Evolutionary conservation across 371 early-diverging fungal genomes (phyloP).

Genomic region (Mortierella sp.): DNA sequence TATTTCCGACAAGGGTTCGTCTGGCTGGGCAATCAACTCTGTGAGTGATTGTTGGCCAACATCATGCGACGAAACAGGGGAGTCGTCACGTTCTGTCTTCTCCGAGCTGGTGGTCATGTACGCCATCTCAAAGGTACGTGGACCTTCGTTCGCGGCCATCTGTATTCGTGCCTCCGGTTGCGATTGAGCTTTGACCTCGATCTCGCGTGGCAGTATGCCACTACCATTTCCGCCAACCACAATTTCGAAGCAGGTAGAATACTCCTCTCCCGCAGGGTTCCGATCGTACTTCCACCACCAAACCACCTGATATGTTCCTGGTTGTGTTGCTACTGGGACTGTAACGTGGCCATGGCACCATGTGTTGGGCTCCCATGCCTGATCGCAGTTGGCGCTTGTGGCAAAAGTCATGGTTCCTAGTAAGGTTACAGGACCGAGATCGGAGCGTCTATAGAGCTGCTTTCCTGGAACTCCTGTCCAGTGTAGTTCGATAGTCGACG

Average conservation of each 20-base stretch:
- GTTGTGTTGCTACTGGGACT: conserved; percentile 29
- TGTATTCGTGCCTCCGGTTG: background rate
- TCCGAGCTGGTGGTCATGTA: conserved; percentile 9
- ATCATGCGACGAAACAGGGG: too few species aligned
- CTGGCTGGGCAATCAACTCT: conserved; percentile 13
- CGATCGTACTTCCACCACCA: conserved; percentile 60
- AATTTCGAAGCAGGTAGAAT: conserved; percentile 57
- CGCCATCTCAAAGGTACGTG: conserved; percentile 8
- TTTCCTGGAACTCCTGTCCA: conserved; percentile 22
- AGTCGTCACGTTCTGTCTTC: background rate
- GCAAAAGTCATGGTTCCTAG: conserved; percentile 44
- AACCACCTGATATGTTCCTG: conserved; percentile 53
- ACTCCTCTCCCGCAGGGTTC: conserved; percentile 52
- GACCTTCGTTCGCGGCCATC: background rate
- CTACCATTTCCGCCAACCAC: conserved; percentile 15
- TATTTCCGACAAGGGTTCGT: conserved; percentile 17
- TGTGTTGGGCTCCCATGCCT: conserved; percentile 40
- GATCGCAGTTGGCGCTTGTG: conserved; percentile 35
- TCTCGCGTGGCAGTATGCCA: background rate
- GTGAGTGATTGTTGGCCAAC: conserved; percentile 1
- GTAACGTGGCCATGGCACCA: conserved; percentile 49
- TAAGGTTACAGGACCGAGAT: conserved; percentile 28
- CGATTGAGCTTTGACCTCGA: background rate
- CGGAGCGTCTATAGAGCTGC: conserved; percentile 27
- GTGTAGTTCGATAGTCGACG: conserved; percentile 40